Conservation (phyloP, 495 filamentous ascomycete species). For the Penicillium bovifimosum region DNA sequence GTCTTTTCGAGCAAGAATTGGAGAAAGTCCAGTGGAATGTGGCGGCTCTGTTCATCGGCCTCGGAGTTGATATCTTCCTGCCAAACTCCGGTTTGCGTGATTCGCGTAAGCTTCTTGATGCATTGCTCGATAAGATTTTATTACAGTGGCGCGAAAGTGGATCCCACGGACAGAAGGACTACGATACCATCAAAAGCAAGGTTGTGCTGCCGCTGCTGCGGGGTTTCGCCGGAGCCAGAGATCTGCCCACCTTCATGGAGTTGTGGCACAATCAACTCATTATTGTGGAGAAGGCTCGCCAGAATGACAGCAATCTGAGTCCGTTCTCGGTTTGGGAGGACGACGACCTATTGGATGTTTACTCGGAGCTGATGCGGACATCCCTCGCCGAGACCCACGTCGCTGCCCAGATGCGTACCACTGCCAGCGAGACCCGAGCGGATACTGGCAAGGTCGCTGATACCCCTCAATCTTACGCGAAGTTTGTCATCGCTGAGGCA, state of each 20-base stretch:
- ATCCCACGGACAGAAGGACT: conserved; percentile 12
- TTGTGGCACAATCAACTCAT: conserved; percentile 60
- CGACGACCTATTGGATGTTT: conserved; percentile 46
- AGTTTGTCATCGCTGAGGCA: conserved; percentile 37
- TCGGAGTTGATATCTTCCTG: conserved; percentile 66
- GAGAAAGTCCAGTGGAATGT: conserved; percentile 55
- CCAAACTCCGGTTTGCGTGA: conserved; percentile 45
- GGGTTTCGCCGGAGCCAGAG: conserved; percentile 59
- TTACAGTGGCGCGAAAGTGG: conserved; percentile 29
- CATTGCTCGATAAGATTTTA: conserved; percentile 37
- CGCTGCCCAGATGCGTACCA: conserved; percentile 30
- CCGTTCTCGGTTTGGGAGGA: conserved; percentile 56
- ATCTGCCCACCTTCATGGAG: conserved; percentile 60
- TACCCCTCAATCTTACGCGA: conserved; percentile 30
- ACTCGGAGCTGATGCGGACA: conserved; percentile 33
- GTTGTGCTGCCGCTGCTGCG: conserved; percentile 54
- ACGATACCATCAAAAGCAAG: conserved; percentile 31
- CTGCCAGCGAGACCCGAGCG: conserved; percentile 23
- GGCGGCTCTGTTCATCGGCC: conserved; percentile 53
- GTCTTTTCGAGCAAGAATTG: conserved; percentile 34
- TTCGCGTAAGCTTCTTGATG: conserved; percentile 35
- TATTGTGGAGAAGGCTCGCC: conserved; percentile 35
- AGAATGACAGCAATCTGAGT: conserved; percentile 22
- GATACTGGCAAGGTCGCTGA: conserved; percentile 29
- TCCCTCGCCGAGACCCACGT: conserved; percentile 30